phyloP scores from a whole-genome alignment of 495 filamentous ascomycete species.

The Xylaria bambusicola region DNA sequence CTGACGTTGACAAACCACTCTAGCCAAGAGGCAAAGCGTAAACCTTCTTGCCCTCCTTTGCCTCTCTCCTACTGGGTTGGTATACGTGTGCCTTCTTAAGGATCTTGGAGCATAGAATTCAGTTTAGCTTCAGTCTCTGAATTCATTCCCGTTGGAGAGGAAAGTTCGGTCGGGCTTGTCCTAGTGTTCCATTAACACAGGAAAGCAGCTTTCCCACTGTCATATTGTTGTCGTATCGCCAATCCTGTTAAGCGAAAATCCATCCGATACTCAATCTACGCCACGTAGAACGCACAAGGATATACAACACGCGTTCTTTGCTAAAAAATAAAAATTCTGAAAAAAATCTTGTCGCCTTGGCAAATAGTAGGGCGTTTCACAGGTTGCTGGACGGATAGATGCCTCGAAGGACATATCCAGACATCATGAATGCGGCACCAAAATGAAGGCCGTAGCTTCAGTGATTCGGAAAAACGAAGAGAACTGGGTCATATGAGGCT shows the following conservation, averaged over 20 bases:
- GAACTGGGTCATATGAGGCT: not conserved
- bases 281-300: not conserved
- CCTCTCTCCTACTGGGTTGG: not conserved
- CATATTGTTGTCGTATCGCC: not conserved
- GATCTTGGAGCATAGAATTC: not conserved
- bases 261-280: too few relatives aligned
- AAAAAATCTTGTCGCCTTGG: too few relatives aligned
- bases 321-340: too few relatives aligned
- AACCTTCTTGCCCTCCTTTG: not conserved
- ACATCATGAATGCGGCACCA: not conserved
- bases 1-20: constrained; percentile 6
- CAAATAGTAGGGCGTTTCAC: too few relatives aligned
- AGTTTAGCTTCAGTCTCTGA: not conserved
- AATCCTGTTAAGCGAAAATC: not conserved
- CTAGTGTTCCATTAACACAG: not conserved
- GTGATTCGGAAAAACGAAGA: constrained; percentile 4
- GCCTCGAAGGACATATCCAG: not conserved
- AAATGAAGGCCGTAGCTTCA: not conserved
- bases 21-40: constrained; percentile 5
- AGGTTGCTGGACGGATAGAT: constrained; percentile 3
- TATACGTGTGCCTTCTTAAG: not conserved
- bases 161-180: not conserved
- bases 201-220: not conserved
- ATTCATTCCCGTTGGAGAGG: too few relatives aligned
- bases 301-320: not conserved